Conservation (phyloP, 2,329 filamentous ascomycete species). For the Aaosphaeria pasadenensis region DNA sequence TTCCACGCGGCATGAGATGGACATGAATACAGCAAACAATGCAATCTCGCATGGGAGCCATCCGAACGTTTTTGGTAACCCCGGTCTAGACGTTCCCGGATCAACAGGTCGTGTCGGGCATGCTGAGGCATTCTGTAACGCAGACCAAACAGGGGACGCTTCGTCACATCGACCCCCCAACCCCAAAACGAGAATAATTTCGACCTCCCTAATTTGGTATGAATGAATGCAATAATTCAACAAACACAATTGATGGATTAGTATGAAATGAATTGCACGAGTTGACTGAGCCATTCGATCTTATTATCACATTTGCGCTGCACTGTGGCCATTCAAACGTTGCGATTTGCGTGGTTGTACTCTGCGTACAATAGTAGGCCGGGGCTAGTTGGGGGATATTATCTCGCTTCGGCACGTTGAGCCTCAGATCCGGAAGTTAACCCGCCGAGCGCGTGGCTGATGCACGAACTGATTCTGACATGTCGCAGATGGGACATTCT, state of each 20-base stretch:
- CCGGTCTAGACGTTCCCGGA: constrained; percentile 15
- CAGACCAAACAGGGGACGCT: constrained; percentile 31
- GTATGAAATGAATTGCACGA: no score
- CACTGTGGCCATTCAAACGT: no score
- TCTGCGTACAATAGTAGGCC: no score
- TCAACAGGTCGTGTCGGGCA: constrained; percentile 8
- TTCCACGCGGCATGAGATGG: no score
- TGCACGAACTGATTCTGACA: constrained; percentile 34
- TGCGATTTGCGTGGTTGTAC: no score
- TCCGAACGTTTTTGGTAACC: constrained; percentile 9
- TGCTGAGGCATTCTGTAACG: constrained; percentile 34
- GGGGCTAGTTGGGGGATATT: no score
- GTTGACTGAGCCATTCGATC: no score
- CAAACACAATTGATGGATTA: no score
- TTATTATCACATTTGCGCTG: no score
- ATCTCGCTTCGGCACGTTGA: constrained; percentile 2
- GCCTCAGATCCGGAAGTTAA: constrained; percentile 5
- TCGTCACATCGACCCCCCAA: constrained; percentile 22
- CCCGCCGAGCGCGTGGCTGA: constrained; percentile 30
- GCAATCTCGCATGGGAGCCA: constrained; percentile 1
- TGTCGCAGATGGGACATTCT: constrained; percentile 29
- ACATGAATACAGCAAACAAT: not conserved
- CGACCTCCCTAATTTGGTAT: no score
- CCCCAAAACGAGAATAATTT: constrained; percentile 1
- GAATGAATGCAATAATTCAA: no score